Base-by-base conservation (phyloP, 2,329 filamentous ascomycete genomes). In the Pseudopyricularia javanii region DNA sequence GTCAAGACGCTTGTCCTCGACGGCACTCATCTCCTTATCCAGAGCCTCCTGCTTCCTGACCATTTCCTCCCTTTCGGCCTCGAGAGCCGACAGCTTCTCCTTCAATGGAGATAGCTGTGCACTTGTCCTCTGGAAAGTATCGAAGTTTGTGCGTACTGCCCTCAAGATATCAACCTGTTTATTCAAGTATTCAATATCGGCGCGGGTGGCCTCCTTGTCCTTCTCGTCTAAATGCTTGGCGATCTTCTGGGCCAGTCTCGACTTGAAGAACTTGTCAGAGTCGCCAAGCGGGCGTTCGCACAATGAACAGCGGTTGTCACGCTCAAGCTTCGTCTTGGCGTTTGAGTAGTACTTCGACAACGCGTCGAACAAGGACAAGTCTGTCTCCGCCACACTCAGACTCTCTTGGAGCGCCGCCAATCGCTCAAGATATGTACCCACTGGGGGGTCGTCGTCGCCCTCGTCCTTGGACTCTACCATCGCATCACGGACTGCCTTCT, bases 261-360 rank as follows among this genome's bases (percentile, higher is more conserved):
- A 82, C 57, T 78, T 82, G 60, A 78, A 80, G 32, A 68, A 75
- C 59, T 72, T 71, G 61, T 74, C 70, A 17, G 26, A 62, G 22
- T 80, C 80, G 66, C 73, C 70, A 64, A 95, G 90, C 4, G 74
- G 67, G 52, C 89, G 80, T 45, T 80, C 76, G 63, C 91, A 97
- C 22, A 93, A 79, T 33, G 81, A 77, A 64, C 91, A 97, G 47
- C 78, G 78, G 59, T 88, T 86, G 52, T 86, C 79, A 33, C 80
- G 73, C 53, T 85, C 75, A 11, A 87, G 77, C 22, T 75, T 76
- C 34, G 80, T 75, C 50, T 88, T 71, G 61, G 85, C 89, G 51
- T 80, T 79, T 47, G 71, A 72, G 64, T 87, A 90, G 64, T 88
- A 94, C 14, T 84, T 76, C 49, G 83, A 78, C 56, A 91, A 73